Base-by-base conservation (phyloP, 345 rosid species). In the Aurinia saxatilis region DNA sequence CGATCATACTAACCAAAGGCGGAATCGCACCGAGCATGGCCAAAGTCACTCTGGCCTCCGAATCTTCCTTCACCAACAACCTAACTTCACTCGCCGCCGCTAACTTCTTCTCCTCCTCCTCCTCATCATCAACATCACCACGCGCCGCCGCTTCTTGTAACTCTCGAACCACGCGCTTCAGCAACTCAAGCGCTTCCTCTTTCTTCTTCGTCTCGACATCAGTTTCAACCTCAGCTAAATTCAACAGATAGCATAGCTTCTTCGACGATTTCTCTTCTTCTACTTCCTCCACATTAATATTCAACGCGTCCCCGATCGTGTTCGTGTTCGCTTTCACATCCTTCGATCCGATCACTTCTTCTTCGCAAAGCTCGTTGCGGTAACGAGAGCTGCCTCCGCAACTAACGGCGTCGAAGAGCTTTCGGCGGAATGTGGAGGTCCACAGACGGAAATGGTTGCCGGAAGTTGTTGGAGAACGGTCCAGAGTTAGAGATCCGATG, bases 11-110 rank as follows among this genome's bases (percentile, higher is more conserved):
- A 3, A 84, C 95, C 1, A 93, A 60, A 16, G 99, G 97, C 53
- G 97, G 99, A 18, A 93, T 93, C 6, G 90, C 86, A 11, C 97
- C 96, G 0, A 93, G 79, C 97, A 90, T 81, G n/a, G 99, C 90
- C 0, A 93, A 68, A 31, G 95, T 90, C 38, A 80, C 80, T 69
- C 99, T 78, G 14, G 83, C 84, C 60, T 71, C 82, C 0, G 81
- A 34, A 59, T 93, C 86, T 60, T 90, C 99, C 76, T 90, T 93
- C 4, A 88, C 84, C 13, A 90, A 61, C 71, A 60, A 61, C 76
- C 99, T 71, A 19, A 84, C 97, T 17, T 69, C 70, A 7, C 74
- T 68, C 61, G 96, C 98, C 10, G 84, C 87, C 50, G 71, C 72
- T 51, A 58, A 5, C 16, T 56, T 70, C 70, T 62, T 80, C 68